These are phyloP conservation scores for Quercus robur DNA, from an alignment of 306 rosid species.

Conservation along the genomic window DNA sequence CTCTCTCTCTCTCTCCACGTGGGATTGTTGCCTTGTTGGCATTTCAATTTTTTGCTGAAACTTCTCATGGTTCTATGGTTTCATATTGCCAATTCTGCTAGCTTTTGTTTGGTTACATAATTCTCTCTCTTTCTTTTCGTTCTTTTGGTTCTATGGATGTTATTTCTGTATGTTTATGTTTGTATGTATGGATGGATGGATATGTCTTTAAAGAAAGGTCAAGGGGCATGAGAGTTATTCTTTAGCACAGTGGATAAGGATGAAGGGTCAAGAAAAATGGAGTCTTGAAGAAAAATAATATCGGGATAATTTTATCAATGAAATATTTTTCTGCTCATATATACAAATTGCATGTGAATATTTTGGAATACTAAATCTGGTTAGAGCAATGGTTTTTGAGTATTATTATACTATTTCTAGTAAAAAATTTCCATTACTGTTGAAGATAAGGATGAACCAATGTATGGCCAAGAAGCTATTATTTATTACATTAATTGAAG, in stretches of 20 bases:
- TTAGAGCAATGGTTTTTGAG: background rate
- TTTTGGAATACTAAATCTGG: background rate
- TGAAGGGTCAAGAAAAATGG: background rate
- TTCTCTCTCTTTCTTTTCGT: background rate
- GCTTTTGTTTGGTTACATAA: too few relatives aligned
- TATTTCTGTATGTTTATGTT: too few relatives aligned
- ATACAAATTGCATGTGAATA: background rate
- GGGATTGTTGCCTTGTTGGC: background rate
- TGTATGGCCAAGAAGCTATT: slow-evolving; percentile 11
- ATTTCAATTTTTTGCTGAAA: slow-evolving; percentile 11
- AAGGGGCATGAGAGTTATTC: slow-evolving; percentile 1
- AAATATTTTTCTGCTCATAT: slow-evolving; percentile 1
- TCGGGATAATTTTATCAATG: background rate
- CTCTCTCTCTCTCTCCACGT: background rate
- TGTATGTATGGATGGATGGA: background rate
- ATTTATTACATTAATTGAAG: slow-evolving; percentile 23
- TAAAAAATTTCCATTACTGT: slow-evolving; percentile 21
- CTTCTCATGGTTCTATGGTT: slow-evolving; percentile 5
- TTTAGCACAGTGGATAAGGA: background rate
- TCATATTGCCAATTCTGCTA: too few relatives aligned
- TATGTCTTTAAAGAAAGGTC: slow-evolving; percentile 10
- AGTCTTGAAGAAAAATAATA: background rate
- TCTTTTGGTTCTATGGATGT: background rate
- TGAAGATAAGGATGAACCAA: slow-evolving; percentile 26
- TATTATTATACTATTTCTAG: slow-evolving; percentile 1